Evolutionary conservation across 1,284 basidiomycete species (phyloP).

Genomic region (Heliocybe sulcata): DNA sequence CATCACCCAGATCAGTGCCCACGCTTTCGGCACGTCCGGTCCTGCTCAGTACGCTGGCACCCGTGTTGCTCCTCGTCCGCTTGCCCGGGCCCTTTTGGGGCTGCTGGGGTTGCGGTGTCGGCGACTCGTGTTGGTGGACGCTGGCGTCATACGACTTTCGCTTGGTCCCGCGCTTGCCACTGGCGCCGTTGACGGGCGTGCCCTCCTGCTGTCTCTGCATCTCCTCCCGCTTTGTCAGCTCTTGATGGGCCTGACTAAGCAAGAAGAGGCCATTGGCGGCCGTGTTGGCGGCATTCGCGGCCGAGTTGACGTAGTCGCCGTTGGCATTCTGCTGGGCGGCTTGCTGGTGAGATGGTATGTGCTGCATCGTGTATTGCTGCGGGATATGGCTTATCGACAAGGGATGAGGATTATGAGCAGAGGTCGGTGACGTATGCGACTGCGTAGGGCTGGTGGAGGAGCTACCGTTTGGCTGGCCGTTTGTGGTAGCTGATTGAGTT

Average conservation of each 20-base stretch:
- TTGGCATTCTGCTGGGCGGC: conserved; percentile 21
- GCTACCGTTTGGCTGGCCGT: conserved; percentile 12
- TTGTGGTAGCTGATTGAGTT: conserved; percentile 8
- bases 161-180: conserved; percentile 52
- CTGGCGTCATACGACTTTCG: conserved; percentile 52
- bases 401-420: neutral
- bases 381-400: conserved; percentile 1
- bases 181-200: conserved; percentile 25
- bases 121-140: conserved; percentile 11
- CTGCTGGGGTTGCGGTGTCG: conserved; percentile 18
- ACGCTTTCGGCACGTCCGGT: conserved; percentile 27
- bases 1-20: conserved; percentile 45
- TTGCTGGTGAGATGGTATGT: conserved; percentile 15
- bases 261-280: conserved; percentile 92
- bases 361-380: conserved; percentile 1
- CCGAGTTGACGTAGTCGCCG: conserved; percentile 33
- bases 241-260: conserved; percentile 90
- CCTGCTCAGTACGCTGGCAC: conserved; percentile 15
- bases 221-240: conserved; percentile 92
- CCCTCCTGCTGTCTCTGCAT: conserved; percentile 23
- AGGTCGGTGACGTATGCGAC: neutral
- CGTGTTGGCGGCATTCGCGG: conserved; percentile 42
- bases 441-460: conserved; percentile 11
- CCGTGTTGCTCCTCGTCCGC: conserved; percentile 35
- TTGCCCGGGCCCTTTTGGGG: conserved; percentile 26